These are phyloP conservation scores for Rosa lucieae DNA, from an alignment of 306 rosid genomes.

Conservation along the genomic window DNA sequence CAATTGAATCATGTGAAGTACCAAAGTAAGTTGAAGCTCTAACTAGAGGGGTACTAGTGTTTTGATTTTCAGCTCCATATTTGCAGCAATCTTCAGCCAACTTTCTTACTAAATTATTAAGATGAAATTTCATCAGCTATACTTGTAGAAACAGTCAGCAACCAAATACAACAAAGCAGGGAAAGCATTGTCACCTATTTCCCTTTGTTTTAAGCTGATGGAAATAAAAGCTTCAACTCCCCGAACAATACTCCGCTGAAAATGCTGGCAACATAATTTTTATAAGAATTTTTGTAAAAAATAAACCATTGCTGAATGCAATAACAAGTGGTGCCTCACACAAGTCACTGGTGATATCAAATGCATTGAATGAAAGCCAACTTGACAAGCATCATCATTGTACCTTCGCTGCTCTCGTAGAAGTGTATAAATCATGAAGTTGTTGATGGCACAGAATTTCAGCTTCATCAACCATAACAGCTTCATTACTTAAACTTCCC, in stretches of 20 bases:
- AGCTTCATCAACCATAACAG: constrained; percentile 61
- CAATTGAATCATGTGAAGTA: constrained; percentile 51
- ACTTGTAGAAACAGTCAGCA: constrained; percentile 14
- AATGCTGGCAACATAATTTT: constrained; percentile 54
- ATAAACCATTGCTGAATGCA: constrained; percentile 10
- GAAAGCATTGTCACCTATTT: constrained; percentile 55
- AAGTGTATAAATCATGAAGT: constrained; percentile 69
- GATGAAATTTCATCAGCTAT: constrained; percentile 27
- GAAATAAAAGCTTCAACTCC: constrained; percentile 71
- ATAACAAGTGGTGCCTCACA: constrained; percentile 6
- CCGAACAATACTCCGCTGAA: constrained; percentile 80
- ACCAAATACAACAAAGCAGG: constrained; percentile 22
- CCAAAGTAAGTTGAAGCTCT: constrained; percentile 63
- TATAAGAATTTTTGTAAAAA: constrained; percentile 20
- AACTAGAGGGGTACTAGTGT: constrained; percentile 46
- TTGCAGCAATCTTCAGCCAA: constrained; percentile 75
- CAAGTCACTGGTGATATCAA: not conserved
- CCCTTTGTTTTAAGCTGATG: constrained; percentile 79
- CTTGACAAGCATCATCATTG: not conserved
- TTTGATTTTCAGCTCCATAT: constrained; percentile 64
- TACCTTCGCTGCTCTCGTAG: constrained; percentile 86
- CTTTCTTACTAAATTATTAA: constrained; percentile 55
- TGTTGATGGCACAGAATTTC: constrained; percentile 71
- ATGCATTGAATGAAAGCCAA: constrained; percentile 1
- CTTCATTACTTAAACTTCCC: constrained; percentile 71